Conservation (phyloP, 331 rosid species). For the Acacia concinna region DNA sequence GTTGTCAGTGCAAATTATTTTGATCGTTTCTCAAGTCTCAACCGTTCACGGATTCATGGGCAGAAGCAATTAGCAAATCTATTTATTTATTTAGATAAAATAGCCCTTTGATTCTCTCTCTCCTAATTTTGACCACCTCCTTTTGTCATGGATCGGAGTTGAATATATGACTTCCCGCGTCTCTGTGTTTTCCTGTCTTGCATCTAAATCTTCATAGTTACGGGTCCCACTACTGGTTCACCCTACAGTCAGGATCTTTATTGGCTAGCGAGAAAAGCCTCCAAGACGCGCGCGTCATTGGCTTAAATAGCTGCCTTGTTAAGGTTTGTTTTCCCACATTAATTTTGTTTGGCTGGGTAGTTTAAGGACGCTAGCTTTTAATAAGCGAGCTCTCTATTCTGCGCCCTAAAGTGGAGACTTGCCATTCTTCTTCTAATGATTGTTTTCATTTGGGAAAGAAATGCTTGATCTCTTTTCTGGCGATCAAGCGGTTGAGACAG, state of each 20-base stretch:
- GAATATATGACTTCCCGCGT: not conserved
- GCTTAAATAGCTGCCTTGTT: constrained; percentile 3
- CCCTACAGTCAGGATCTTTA: not conserved
- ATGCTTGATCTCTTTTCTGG: not conserved
- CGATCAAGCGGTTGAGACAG: not conserved
- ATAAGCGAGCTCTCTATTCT: not conserved
- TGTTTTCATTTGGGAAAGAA: not conserved
- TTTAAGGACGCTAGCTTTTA: not conserved
- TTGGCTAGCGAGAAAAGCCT: not conserved
- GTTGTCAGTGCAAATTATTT: not conserved
- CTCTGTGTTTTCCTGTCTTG: not conserved
- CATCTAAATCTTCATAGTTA: not conserved
- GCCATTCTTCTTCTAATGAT: not conserved
- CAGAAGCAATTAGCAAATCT: not conserved
- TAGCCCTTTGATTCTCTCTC: not conserved
- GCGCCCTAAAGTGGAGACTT: not conserved
- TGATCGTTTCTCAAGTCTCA: not conserved
- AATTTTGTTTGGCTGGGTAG: not conserved
- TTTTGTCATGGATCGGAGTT: not conserved
- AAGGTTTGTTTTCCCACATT: not conserved
- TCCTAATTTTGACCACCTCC: not conserved
- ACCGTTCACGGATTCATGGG: not conserved
- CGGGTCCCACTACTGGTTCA: not conserved
- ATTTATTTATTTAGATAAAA: not conserved
- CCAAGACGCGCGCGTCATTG: not conserved